Conservation (phyloP, 768 basidiomycete species). For the Rhodotorula sphaerocarpa region DNA sequence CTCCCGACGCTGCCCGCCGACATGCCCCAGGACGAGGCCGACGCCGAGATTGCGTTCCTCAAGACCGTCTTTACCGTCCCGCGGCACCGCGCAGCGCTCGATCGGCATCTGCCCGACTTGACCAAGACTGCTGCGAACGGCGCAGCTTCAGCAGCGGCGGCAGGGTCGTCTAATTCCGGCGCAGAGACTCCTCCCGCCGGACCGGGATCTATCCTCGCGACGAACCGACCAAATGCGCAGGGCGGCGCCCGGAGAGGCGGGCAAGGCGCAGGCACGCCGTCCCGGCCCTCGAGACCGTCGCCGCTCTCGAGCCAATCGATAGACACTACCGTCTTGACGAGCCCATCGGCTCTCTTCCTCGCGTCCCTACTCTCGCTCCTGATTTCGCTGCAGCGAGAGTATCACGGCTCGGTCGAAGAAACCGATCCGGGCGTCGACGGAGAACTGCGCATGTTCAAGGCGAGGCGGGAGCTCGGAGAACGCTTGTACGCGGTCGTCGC, state of each 20-base stretch:
- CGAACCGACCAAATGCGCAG: not conserved
- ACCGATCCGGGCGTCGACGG: constrained; percentile 36
- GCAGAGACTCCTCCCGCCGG: not conserved
- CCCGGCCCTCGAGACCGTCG: constrained; percentile 14
- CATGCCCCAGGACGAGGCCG: constrained; percentile 32
- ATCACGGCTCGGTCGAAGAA: constrained; percentile 23
- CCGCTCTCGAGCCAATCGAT: constrained; percentile 20
- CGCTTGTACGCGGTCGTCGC: constrained; percentile 33
- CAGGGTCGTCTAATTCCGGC: not conserved
- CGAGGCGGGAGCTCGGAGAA: constrained; percentile 29
- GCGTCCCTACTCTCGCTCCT: constrained; percentile 30
- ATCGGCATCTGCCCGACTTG: constrained; percentile 22
- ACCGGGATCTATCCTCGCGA: constrained; percentile 1
- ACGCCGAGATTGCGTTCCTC: constrained; percentile 22
- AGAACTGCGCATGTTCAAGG: constrained; percentile 36
- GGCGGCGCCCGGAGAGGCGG: not conserved
- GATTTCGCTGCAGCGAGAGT: constrained; percentile 31
- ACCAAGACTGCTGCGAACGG: not conserved
- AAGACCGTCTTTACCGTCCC: constrained; percentile 19
- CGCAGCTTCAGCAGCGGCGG: not conserved
- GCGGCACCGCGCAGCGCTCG: constrained; percentile 23
- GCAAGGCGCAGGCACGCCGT: not conserved
- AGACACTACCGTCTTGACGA: constrained; percentile 29
- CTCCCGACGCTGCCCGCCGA: constrained; percentile 24
- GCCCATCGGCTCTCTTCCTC: constrained; percentile 33